Percentiles rank a stretch among this genome's conserved stretches.
phyloP scores from a whole-genome alignment of 129 eudicot genomes.

The Centella asiatica region DNA sequence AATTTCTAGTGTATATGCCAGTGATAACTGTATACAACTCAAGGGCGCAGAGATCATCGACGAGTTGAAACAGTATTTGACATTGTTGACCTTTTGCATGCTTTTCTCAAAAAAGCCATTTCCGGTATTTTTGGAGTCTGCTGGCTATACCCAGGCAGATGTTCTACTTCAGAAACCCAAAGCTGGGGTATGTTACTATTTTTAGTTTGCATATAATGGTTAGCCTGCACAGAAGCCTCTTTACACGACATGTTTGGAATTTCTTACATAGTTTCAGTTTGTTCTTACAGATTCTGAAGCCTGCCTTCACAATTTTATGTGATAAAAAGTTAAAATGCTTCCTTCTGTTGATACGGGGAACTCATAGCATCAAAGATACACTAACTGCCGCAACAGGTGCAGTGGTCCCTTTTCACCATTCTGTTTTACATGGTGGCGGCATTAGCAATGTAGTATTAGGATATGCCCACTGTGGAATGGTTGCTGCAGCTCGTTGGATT shows the following conservation, averaged over 20 bases:
- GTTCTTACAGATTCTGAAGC: constrained; percentile 83
- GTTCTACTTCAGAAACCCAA: constrained; percentile 92
- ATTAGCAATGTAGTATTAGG: constrained; percentile 86
- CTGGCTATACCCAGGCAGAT: constrained; percentile 73
- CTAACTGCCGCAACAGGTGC: constrained; percentile 97
- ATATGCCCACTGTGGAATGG: constrained; percentile 99
- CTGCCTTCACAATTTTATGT: constrained; percentile 78
- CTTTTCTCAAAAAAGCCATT: constrained; percentile 98
- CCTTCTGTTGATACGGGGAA: constrained; percentile 87
- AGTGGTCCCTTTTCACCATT: constrained; percentile 99
- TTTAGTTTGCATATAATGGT: neutral
- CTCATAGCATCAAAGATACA: constrained; percentile 98
- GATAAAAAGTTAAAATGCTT: constrained; percentile 71
- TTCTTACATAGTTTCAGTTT: constrained; percentile 1
- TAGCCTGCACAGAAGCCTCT: no score
- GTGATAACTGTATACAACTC: constrained; percentile 56
- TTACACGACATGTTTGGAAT: neutral
- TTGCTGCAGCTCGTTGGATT: constrained; percentile 99
- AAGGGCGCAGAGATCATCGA: constrained; percentile 67
- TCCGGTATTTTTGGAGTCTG: constrained; percentile 87
- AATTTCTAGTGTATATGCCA: constrained; percentile 92
- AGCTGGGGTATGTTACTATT: constrained; percentile 68
- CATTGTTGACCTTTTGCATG: constrained; percentile 63
- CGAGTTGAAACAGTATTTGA: constrained; percentile 60
- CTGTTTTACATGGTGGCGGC: constrained; percentile 90